These are phyloP conservation scores for Geranomyces variabilis DNA, from an alignment of 192 early-diverging fungal species.

Conservation along the genomic window DNA sequence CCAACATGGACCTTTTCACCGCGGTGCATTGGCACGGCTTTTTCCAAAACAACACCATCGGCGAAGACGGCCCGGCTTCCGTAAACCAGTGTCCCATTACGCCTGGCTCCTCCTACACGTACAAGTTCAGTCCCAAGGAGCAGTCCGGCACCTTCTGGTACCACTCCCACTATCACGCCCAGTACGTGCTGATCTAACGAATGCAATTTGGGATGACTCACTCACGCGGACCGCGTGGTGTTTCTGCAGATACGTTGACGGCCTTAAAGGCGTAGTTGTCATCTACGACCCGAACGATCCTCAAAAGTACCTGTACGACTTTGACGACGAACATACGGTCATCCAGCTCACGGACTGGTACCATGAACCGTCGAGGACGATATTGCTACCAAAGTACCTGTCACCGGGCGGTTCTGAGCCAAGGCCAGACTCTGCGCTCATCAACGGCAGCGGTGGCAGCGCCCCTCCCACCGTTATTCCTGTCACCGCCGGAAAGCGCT, in stretches of 20 bases:
- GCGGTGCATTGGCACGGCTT: conserved; percentile 69
- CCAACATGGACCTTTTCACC: conserved; percentile 32
- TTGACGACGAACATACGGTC: not conserved
- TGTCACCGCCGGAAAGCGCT: conserved; percentile 29
- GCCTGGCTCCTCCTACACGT: conserved; percentile 65
- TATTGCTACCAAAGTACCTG: not conserved
- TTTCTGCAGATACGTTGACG: conserved; percentile 65
- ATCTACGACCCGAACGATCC: conserved; percentile 64
- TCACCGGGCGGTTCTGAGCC: not conserved
- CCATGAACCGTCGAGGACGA: not conserved
- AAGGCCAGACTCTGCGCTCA: not conserved
- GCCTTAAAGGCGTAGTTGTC: conserved; percentile 71
- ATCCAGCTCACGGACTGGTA: conserved; percentile 8
- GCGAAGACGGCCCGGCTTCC: conserved; percentile 22
- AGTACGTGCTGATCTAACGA: conserved; percentile 34
- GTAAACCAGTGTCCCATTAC: conserved; percentile 78
- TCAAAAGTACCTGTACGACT: conserved; percentile 50
- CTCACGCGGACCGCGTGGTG: too few species aligned
- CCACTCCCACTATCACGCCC: conserved; percentile 67
- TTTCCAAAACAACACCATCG: conserved; percentile 63
- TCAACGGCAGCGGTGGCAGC: not conserved
- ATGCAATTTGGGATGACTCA: too few species aligned
- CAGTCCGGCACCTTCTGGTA: conserved; percentile 89
- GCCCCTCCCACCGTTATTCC: not conserved
- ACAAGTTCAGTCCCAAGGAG: conserved; percentile 57